Evolutionary conservation across 441 rosid species (phyloP), one percentile per base, ranked within the genome.

Genomic region (Gossypium schwendimanii): DNA sequence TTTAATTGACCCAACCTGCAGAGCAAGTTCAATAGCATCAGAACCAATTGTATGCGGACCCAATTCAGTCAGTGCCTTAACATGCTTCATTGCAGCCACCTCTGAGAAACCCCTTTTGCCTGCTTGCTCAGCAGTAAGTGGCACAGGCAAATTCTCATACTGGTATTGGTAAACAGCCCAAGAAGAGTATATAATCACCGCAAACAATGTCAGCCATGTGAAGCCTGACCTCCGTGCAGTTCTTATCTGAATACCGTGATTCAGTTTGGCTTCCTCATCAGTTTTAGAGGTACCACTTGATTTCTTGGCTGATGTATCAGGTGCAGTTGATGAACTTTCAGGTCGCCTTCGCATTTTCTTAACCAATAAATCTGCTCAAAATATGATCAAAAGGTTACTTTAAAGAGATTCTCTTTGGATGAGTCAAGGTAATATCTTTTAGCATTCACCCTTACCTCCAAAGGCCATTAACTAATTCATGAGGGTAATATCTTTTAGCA

Each of bases 31-130:
- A 61, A 95, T 92, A 76, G 94, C 86, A 70, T 88, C 83, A 18
- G 97, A 91, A 60, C 90, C 91, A 77, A 95, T 86, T 0, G 94
- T 88, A 75, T 88, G 98, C 2, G 99, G 99, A 63, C 98, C 99
- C 21, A 91, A 63, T 66, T 84, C 83, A 73, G 96, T 91, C 92
- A 95, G 77, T 36, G 88, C 92, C 75, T 76, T 71, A 11, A 93
- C 94, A 76, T 95, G 99, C 72, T 86, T 82, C 78, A 89, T 75
- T 0, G 98, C 96, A 74, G 86, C 89, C 63, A 85, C 77, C 81
- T 95, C 99, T 41, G 99, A 93, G 74, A 95, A 95, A 7, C 99
- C 97, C 62, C 97, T 85, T 75, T 91, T 93, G 15, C 98, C 99
- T 23, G 94, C 97, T 78, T 88, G 91, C 62, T 83, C 86, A 1